Percentiles rank a stretch among this genome's conserved stretches.
These are phyloP conservation scores for Pistacia atlantica DNA, from an alignment of 345 rosid genomes.

Conservation along the genomic window DNA sequence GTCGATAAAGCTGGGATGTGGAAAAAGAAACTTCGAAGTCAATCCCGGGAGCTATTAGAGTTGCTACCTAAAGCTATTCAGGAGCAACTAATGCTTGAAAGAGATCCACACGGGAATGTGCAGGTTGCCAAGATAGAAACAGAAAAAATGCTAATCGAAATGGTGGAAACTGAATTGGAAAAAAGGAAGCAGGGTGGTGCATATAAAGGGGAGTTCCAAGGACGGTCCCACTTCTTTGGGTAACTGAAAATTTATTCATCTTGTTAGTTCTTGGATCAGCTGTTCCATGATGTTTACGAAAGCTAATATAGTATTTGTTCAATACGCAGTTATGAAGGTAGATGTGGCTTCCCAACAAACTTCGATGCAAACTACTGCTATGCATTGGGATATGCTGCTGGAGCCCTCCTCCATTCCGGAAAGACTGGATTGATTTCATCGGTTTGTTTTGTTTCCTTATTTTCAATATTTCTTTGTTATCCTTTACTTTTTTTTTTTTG, in stretches of 20 bases:
- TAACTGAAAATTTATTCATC: conserved; percentile 9
- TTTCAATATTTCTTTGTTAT: neutral
- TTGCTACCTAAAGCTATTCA: conserved; percentile 42
- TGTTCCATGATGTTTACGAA: neutral
- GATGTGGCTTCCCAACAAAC: conserved; percentile 49
- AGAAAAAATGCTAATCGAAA: conserved; percentile 49
- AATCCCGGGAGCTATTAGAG: conserved; percentile 42
- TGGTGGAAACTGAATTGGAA: conserved; percentile 46
- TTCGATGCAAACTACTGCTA: conserved; percentile 48
- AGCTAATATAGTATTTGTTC: neutral
- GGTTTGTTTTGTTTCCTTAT: conserved; percentile 22
- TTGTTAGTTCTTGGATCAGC: neutral
- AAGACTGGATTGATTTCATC: conserved; percentile 57
- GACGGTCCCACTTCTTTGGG: conserved; percentile 52
- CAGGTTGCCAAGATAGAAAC: conserved; percentile 55
- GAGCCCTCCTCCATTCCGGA: conserved; percentile 46
- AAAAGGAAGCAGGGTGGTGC: conserved; percentile 41
- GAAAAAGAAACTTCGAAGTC: conserved; percentile 40
- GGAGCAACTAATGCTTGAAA: conserved; percentile 45
- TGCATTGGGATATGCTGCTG: conserved; percentile 48
- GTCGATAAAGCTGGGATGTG: conserved; percentile 40
- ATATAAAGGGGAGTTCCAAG: conserved; percentile 32
- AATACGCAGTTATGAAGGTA: conserved; percentile 41
- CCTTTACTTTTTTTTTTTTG: neutral
- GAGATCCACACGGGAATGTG: conserved; percentile 54